Base-by-base conservation (phyloP, 1,284 basidiomycete genomes). In the Moesziomyces parantarcticus region DNA sequence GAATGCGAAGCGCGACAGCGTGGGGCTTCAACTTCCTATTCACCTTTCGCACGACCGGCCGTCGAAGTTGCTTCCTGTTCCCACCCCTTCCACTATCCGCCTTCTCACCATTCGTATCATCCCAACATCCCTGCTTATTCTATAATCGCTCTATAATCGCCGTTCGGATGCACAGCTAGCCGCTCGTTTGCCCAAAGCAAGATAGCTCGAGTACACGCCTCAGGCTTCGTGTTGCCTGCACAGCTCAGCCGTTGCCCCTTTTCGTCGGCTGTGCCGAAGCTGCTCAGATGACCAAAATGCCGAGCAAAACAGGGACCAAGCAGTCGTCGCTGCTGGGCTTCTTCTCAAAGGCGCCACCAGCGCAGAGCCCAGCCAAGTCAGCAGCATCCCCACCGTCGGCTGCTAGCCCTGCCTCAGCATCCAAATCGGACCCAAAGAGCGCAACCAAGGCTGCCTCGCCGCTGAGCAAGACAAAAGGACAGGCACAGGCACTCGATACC, bases 241-340 rank as follows among this genome's bases (percentile, higher is more conserved):
- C 16, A 32, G 29, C 29, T 13, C 29, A 32, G 29, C 29, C 29
- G 4, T 32, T 13, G 10, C 29, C 29, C 11, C 29, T 32, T 7
- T 8, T 39, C 18, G 16, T 39, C 36, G 36, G 36, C 36, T 16
- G 36, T 39, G 14, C 36, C 36, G 36, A 39, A 16, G 36, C 36
- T 39, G 16, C 16, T 39, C 16, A 18, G 36, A 18, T 54, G 48
- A 47, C 40, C 51, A 42, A 47, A 8, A 50, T 62, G 55, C 50
- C 69, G 4, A 34, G 47, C 63, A 67, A 67, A 21, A 39, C 56
- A 39, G 43, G 58, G 40, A 34, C 53, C 41, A 77, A 73, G 58
- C 72, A 77, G 55, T 69, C 69, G 29, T 63, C 72, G 36, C 65
- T 77, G 54, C 74, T 75, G 10, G 76, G 76, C 47, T 77, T 77